Evolutionary conservation across 2,329 filamentous ascomycete species (phyloP).

Genomic region (Sporothrix globosa): DNA sequence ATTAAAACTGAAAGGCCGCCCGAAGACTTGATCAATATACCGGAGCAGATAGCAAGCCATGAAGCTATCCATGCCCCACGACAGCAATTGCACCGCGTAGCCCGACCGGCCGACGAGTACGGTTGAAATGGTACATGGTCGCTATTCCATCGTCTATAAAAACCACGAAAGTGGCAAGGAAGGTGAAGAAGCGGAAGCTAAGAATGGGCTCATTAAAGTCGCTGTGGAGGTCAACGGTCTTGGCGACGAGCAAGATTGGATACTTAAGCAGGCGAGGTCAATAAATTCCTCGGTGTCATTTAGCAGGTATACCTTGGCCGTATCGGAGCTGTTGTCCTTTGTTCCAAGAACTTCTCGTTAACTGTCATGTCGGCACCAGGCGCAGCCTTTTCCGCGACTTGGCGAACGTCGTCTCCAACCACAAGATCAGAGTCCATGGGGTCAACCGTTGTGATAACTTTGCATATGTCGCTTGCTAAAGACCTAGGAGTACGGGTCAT

Average conservation of each 20-base stretch:
- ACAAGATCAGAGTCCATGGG: not conserved
- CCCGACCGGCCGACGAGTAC: conserved; percentile 39
- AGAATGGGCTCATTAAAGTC: conserved; percentile 43
- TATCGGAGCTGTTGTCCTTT: not conserved
- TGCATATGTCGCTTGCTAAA: no score
- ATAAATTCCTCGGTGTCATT: conserved; percentile 41
- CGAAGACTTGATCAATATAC: conserved; percentile 38
- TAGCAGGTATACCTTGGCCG: conserved; percentile 35
- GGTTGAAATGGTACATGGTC: conserved; percentile 45
- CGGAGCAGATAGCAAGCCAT: conserved; percentile 41
- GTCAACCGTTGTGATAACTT: not conserved
- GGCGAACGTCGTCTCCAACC: not conserved
- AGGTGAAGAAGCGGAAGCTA: conserved; percentile 41
- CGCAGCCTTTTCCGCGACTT: not conserved
- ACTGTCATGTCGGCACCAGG: not conserved
- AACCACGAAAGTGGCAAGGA: conserved; percentile 43
- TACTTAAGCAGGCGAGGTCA: conserved; percentile 43
- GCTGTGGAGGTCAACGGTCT: conserved; percentile 43
- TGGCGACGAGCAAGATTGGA: conserved; percentile 42
- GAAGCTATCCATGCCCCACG: conserved; percentile 42
- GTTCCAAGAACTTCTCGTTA: not conserved
- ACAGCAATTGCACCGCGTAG: conserved; percentile 42
- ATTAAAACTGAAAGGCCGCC: conserved; percentile 42
- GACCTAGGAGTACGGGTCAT: no score
- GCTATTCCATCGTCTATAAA: conserved; percentile 41